These are phyloP conservation scores for Nematodospora valgi DNA, from an alignment of 805 yeast species.

Conservation along the genomic window DNA sequence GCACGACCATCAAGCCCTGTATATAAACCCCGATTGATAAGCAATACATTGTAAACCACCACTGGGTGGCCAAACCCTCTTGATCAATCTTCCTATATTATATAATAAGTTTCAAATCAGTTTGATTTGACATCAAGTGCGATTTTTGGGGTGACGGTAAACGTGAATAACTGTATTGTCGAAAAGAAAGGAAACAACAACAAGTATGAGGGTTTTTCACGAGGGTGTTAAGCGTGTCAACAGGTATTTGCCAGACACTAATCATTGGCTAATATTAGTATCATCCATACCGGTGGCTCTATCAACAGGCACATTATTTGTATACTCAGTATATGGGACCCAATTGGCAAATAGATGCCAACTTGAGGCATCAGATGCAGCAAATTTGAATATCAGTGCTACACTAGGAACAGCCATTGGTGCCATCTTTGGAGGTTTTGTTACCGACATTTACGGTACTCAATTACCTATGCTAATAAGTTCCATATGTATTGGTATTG, in stretches of 20 bases:
- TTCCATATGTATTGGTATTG: slow-evolving; percentile 19
- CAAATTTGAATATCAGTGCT: slow-evolving; percentile 28
- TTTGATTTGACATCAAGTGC: no score
- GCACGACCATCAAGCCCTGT: no score
- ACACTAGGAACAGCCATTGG: slow-evolving; percentile 32
- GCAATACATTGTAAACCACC: no score
- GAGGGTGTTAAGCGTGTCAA: slow-evolving; percentile 15
- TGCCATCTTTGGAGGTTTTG: slow-evolving; percentile 29
- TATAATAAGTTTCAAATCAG: no score
- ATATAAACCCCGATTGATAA: no score
- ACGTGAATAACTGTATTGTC: no score
- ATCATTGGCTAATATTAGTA: slow-evolving; percentile 23
- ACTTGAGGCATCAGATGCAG: slow-evolving; percentile 24
- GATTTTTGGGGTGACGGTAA: no score
- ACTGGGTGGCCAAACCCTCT: no score
- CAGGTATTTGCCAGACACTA: slow-evolving; percentile 20
- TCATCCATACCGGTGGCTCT: slow-evolving; percentile 30
- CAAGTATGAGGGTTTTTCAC: slow-evolving; percentile 13
- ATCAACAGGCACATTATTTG: slow-evolving; percentile 33
- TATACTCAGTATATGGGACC: slow-evolving; percentile 30
- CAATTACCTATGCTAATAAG: slow-evolving; percentile 30
- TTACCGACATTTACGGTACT: slow-evolving; percentile 32
- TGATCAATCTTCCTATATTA: no score
- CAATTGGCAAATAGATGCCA: slow-evolving; percentile 29
- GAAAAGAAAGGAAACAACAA: no score